phyloP scores from a whole-genome alignment of 2,329 filamentous ascomycete species.

The Macrophomina pseudophaseolina region DNA sequence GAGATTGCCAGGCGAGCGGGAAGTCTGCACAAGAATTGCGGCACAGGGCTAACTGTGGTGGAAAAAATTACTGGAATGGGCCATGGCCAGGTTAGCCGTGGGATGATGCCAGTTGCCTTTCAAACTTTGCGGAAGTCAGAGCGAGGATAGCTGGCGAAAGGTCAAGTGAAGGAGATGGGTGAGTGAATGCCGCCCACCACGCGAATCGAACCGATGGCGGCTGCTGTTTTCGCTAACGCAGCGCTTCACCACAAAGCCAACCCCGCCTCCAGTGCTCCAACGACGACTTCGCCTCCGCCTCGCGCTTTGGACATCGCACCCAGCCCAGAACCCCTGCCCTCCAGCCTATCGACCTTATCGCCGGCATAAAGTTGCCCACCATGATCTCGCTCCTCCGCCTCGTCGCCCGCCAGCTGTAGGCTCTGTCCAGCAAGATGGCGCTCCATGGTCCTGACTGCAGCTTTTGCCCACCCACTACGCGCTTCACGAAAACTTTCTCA shows the following conservation, averaged over 20 bases:
- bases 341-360: conserved; percentile 23
- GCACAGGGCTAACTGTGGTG: no score
- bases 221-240: background rate
- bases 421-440: conserved; percentile 16
- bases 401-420: conserved; percentile 12
- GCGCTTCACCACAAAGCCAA: conserved; percentile 22
- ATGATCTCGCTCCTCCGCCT: conserved; percentile 4
- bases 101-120: no score
- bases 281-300: conserved; percentile 7
- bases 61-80: no score
- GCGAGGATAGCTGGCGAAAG: background rate
- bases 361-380: conserved; percentile 12
- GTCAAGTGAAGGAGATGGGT: background rate
- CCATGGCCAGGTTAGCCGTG: no score
- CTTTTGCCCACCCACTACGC: background rate
- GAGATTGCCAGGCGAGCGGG: no score
- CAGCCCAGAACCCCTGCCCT: conserved; percentile 10
- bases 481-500: conserved; percentile 6
- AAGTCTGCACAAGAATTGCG: no score
- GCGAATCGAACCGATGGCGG: conserved; percentile 10
- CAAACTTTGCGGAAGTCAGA: no score
- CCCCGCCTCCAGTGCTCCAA: background rate
- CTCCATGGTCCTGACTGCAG: background rate
- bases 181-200: background rate
- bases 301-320: conserved; percentile 3